Percentiles rank a stretch among this genome's conserved stretches.
Evolutionary conservation across 1,284 basidiomycete genomes (phyloP).

Genomic region (Cutaneotrichosporon cavernicola): DNA sequence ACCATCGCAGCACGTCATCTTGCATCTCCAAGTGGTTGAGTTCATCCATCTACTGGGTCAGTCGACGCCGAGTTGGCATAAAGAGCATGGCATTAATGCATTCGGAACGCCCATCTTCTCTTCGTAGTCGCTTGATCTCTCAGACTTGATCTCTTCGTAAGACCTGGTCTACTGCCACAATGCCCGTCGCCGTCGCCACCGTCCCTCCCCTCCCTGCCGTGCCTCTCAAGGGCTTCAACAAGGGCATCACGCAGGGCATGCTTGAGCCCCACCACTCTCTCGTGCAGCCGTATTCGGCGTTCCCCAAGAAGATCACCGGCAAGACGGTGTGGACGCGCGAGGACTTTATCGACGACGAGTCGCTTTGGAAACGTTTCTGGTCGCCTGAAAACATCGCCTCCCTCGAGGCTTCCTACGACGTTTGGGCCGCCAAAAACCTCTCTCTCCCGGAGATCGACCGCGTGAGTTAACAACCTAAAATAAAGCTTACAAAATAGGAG

Average conservation of each 20-base stretch:
- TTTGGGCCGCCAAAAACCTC: conserved; percentile 29
- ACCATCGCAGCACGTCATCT: conserved; percentile 10
- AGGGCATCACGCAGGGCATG: conserved; percentile 37
- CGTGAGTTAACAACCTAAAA: conserved; percentile 20
- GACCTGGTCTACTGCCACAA: conserved; percentile 4
- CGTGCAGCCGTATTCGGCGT: conserved; percentile 39
- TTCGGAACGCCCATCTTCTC: neutral
- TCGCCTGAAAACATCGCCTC: conserved; percentile 31
- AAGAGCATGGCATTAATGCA: neutral
- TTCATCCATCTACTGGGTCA: too few species aligned
- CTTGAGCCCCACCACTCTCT: conserved; percentile 30
- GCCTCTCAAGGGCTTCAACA: conserved; percentile 6
- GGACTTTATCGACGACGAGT: conserved; percentile 29
- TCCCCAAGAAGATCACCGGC: conserved; percentile 49
- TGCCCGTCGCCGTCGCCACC: conserved; percentile 15
- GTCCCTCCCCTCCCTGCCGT: conserved; percentile 9
- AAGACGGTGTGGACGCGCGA: conserved; percentile 42
- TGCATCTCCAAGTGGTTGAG: too few species aligned
- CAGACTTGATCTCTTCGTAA: neutral
- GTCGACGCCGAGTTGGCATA: neutral
- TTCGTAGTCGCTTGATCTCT: neutral
- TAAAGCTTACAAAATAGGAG: conserved; percentile 17
- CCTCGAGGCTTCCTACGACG: conserved; percentile 35
- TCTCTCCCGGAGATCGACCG: conserved; percentile 35
- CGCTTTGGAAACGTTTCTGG: conserved; percentile 40